These are phyloP conservation scores for Leptomonas pyrrhocoris DNA, from an alignment of 208 protist genomes.

Conservation along the genomic window DNA sequence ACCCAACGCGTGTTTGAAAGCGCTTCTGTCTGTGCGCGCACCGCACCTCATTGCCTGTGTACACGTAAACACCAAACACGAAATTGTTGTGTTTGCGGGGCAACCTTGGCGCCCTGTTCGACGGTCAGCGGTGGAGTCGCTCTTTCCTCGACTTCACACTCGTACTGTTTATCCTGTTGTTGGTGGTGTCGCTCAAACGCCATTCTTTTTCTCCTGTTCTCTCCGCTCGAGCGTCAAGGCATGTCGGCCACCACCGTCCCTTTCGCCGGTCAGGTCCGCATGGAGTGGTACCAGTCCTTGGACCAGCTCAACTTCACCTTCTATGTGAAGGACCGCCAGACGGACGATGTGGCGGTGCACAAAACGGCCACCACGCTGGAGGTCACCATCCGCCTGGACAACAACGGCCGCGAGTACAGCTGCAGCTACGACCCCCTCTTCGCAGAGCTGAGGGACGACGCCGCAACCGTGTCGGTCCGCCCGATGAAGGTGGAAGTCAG, in stretches of 20 bases:
- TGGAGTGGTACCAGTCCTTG: slow-evolving; percentile 91
- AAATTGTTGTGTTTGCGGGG: too few relatives aligned
- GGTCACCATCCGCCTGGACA: slow-evolving; percentile 68
- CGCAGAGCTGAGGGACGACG: slow-evolving; percentile 38
- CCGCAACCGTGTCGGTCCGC: slow-evolving; percentile 49
- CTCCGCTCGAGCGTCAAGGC: slow-evolving; percentile 7
- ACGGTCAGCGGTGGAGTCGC: too few relatives aligned
- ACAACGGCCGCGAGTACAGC: slow-evolving; percentile 66
- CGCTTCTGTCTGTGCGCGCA: too few relatives aligned
- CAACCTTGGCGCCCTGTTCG: too few relatives aligned
- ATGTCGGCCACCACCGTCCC: slow-evolving; percentile 38
- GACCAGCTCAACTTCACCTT: slow-evolving; percentile 76
- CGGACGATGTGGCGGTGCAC: slow-evolving; percentile 60
- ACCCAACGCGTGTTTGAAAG: too few relatives aligned
- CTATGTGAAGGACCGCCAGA: slow-evolving; percentile 78
- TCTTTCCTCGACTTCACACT: too few relatives aligned
- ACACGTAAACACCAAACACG: too few relatives aligned
- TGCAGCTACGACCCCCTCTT: slow-evolving; percentile 74
- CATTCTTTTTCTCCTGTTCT: slow-evolving; percentile 24
- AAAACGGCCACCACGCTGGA: slow-evolving; percentile 39
- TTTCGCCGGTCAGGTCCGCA: slow-evolving; percentile 61
- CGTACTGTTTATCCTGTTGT: neutral
- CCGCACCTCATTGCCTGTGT: too few relatives aligned
- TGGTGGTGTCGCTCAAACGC: too few relatives aligned
- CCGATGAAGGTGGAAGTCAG: slow-evolving; percentile 90